These are phyloP conservation scores for Fusarium sp. DNA, from an alignment of 2,329 filamentous ascomycete species.

Conservation along the genomic window DNA sequence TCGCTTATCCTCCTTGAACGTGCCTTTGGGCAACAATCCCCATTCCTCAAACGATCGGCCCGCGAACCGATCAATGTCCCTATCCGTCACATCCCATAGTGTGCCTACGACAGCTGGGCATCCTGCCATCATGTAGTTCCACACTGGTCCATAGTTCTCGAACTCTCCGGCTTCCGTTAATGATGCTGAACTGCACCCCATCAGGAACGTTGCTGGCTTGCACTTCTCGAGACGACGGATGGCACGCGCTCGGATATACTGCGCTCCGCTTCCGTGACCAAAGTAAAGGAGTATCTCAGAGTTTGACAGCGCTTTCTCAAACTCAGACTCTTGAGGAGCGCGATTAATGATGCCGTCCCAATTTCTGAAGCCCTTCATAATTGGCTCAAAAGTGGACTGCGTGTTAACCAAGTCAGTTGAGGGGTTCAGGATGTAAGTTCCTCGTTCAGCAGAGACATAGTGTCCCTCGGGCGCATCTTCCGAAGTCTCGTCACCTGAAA, in stretches of 20 bases:
- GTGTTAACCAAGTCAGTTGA: constrained; percentile 85
- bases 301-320: constrained; percentile 72
- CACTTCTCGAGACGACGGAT: constrained; percentile 83
- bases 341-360: constrained; percentile 79
- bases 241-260: constrained; percentile 89
- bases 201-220: constrained; percentile 82
- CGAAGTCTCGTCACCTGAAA: constrained; percentile 17
- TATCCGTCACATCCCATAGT: constrained; percentile 97
- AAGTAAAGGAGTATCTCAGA: constrained; percentile 90
- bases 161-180: constrained; percentile 84
- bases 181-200: constrained; percentile 91
- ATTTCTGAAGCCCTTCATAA: constrained; percentile 71
- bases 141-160: constrained; percentile 88
- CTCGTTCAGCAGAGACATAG: constrained; percentile 65
- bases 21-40: constrained; percentile 73
- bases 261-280: constrained; percentile 92
- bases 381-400: constrained; percentile 75
- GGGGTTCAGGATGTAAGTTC: constrained; percentile 90
- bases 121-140: constrained; percentile 91
- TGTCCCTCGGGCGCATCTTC: constrained; percentile 55
- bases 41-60: constrained; percentile 83
- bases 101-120: constrained; percentile 89
- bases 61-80: constrained; percentile 94
- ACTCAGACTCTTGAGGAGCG: constrained; percentile 80
- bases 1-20: constrained; percentile 53